A percentile compares a stretch with the other conserved stretches of the same genome.
phyloP scores from a whole-genome alignment of 116 monocot species.

The Posidonia oceanica region DNA sequence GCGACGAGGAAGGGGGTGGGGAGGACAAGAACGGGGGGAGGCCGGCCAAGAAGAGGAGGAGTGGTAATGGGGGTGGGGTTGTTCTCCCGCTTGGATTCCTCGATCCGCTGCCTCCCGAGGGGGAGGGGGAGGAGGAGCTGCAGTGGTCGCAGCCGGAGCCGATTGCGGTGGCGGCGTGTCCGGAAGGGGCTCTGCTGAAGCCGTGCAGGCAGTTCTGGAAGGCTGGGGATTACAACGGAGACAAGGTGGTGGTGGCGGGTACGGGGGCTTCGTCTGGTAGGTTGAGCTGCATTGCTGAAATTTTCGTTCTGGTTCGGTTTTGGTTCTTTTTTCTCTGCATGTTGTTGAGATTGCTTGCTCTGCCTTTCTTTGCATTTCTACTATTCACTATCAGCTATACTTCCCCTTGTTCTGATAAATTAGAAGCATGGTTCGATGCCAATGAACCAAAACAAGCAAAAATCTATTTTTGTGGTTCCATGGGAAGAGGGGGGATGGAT shows the following conservation, averaged over 20 bases:
- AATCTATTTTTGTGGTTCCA: no score
- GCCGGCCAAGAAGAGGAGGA: slow-evolving; percentile 5
- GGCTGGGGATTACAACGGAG: slow-evolving; percentile 56
- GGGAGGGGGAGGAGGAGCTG: background rate
- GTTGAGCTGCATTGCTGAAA: background rate
- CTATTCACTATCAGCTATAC: no score
- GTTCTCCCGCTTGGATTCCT: slow-evolving; percentile 48
- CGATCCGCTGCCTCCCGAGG: slow-evolving; percentile 39
- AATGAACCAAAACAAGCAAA: background rate
- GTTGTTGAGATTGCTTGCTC: background rate
- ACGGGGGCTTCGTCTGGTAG: background rate
- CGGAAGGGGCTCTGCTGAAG: background rate
- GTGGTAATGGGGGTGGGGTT: background rate
- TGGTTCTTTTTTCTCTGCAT: background rate
- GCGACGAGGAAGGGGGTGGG: slow-evolving; percentile 7
- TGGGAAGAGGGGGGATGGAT: no score
- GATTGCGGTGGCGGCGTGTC: background rate
- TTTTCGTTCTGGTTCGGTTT: background rate
- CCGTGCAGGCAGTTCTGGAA: slow-evolving; percentile 65
- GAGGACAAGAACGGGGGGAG: background rate
- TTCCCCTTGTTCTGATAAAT: background rate
- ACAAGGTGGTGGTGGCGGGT: background rate
- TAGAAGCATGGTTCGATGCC: background rate
- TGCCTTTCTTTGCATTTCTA: no score
- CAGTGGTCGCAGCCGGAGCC: background rate